Evolutionary conservation across 208 protist genomes (phyloP).

Genomic region (Crithidia brevicula): DNA sequence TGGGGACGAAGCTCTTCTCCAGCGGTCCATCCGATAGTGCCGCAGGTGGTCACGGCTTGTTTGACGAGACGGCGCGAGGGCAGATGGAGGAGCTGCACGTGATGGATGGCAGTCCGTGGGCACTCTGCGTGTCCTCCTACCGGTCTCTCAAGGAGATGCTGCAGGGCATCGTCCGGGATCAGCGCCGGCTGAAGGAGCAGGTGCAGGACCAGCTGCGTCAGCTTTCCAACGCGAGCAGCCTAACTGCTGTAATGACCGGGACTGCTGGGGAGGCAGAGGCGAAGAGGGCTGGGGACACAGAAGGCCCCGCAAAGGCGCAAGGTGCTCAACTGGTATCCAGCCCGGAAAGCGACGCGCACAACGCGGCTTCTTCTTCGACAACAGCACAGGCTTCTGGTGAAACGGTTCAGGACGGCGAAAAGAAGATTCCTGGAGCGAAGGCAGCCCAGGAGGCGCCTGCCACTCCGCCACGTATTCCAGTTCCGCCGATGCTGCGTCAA

Average conservation of each 20-base stretch:
- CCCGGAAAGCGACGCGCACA: too few relatives aligned
- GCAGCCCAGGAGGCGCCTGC: slow-evolving; percentile 1
- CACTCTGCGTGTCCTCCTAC: slow-evolving; percentile 79
- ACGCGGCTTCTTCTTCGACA: not conserved
- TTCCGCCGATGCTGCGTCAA: slow-evolving; percentile 56
- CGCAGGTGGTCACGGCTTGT: slow-evolving; percentile 25
- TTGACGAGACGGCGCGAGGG: slow-evolving; percentile 55
- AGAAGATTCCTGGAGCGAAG: not conserved
- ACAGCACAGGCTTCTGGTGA: not conserved
- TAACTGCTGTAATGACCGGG: slow-evolving; percentile 26
- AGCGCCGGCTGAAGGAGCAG: slow-evolving; percentile 60
- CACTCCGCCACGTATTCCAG: slow-evolving; percentile 27
- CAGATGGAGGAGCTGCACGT: slow-evolving; percentile 89
- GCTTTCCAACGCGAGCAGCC: slow-evolving; percentile 27
- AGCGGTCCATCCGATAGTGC: slow-evolving; percentile 28
- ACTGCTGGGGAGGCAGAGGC: not conserved
- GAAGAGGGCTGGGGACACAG: not conserved
- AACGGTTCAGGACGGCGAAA: not conserved
- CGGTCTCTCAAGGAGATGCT: slow-evolving; percentile 80
- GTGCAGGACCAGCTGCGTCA: slow-evolving; percentile 56
- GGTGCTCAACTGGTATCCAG: too few relatives aligned
- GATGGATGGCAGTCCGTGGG: slow-evolving; percentile 86
- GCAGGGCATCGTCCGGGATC: slow-evolving; percentile 62
- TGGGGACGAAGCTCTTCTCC: slow-evolving; percentile 74
- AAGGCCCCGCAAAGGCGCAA: not conserved